Evolutionary conservation across 2,329 filamentous ascomycete species (phyloP), one percentile per base, ranked within the genome.

Genomic region (Penicillium digitatum): DNA sequence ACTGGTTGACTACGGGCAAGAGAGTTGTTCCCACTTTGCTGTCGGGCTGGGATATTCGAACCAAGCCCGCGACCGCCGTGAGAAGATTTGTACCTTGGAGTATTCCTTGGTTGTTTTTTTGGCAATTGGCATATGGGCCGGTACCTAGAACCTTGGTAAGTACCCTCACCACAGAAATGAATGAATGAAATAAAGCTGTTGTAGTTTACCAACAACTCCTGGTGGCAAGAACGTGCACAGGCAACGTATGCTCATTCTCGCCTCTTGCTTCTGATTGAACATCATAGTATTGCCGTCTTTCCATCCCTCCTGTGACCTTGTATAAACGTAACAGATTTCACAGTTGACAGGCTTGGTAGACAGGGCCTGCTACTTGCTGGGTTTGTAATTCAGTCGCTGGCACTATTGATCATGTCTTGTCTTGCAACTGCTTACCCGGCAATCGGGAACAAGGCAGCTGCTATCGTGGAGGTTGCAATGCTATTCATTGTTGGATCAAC

Each of bases 1-100:
- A 69, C 8, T 77, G 70, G 24, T 72, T 65, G 0, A 85, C 61
- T 1, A 81, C 72, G 0, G 66, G 63, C 27, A 70, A 56, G 61
- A 76, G 77, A 24, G 69, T 61, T 11, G 63, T 34, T 46, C 65
- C 59, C 6, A 58, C 50, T 16, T 64, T 62, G 43, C 67, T 54
- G 16, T 60, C 55, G 5, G 66, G 55, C 12, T 65, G 52, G 31
- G 73, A 70, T 4, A 80, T 66, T 26, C 73, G 75, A 0, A 81
- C 64, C 5, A 86, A 66, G 62, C 86, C 83, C 0, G 84, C 79
- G 0, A 80, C 80, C 0, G 79, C 82, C 3, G 81, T 84, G 7
- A 84, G 73, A 1, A 86, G 76, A 63, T 86, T 86, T 75, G 84
- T 79, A 0, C 81, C 82, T 29, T 84, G 74, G 80, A 76, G 58